Evolutionary conservation across 78 protist species (phyloP).

Genomic region (Dictyostelium capitatum): DNA sequence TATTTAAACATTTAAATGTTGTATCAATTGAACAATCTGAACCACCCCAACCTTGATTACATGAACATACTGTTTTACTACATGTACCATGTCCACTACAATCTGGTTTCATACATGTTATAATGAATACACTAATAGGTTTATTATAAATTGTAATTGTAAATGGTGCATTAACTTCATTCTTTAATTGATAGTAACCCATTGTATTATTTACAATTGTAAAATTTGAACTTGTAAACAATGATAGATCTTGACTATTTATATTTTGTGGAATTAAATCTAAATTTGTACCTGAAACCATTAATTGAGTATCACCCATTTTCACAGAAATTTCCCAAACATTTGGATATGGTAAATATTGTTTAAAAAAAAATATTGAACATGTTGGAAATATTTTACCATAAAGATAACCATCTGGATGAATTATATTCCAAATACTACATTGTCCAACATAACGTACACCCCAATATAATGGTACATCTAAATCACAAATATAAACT

Average conservation of each 20-base stretch:
- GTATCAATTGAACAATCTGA: slow-evolving; percentile 29
- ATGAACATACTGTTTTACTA: slow-evolving; percentile 90
- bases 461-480: slow-evolving; percentile 9
- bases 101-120: neutral
- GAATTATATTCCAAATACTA: neutral
- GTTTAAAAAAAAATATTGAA: slow-evolving; percentile 1
- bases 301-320: neutral
- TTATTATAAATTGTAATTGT: neutral
- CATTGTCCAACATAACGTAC: neutral
- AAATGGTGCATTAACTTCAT: neutral
- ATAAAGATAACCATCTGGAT: neutral
- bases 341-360: neutral
- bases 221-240: neutral
- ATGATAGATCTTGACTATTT: neutral
- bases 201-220: neutral
- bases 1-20: slow-evolving; percentile 8
- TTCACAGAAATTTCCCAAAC: neutral
- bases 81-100: slow-evolving; percentile 94
- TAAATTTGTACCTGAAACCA: neutral
- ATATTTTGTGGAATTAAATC: neutral
- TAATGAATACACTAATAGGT: neutral
- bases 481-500: neutral
- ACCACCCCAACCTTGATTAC: slow-evolving; percentile 13
- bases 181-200: neutral
- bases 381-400: neutral